These are phyloP conservation scores for Laetiporus sulphureus DNA, from an alignment of 1,284 basidiomycete genomes.

Conservation along the genomic window DNA sequence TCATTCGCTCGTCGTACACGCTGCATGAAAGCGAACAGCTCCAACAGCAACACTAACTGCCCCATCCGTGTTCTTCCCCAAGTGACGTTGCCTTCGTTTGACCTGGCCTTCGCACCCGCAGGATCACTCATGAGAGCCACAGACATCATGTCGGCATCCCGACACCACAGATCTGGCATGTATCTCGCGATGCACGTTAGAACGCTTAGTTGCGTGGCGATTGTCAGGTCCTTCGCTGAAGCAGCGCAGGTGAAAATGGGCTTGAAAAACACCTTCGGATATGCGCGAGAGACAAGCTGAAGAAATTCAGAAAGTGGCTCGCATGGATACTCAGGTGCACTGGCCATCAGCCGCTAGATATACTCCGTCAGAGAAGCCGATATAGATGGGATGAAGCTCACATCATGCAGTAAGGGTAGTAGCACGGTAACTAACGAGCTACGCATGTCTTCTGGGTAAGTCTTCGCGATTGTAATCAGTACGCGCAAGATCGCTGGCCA, in stretches of 20 bases:
- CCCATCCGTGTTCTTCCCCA: slow-evolving; percentile 54
- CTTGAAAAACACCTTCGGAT: slow-evolving; percentile 70
- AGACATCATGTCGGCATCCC: slow-evolving; percentile 72
- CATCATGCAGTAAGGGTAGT: slow-evolving; percentile 49
- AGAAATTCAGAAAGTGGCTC: slow-evolving; percentile 43
- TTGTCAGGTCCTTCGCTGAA: slow-evolving; percentile 48
- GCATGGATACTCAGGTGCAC: slow-evolving; percentile 41
- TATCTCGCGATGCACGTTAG: slow-evolving; percentile 45
- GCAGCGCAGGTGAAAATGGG: slow-evolving; percentile 68
- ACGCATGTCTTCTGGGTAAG: slow-evolving; percentile 40
- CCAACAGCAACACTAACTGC: slow-evolving; percentile 57
- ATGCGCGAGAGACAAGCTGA: slow-evolving; percentile 39
- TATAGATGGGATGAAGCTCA: slow-evolving; percentile 23
- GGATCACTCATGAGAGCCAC: slow-evolving; percentile 60
- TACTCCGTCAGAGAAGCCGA: no score
- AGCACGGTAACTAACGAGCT: slow-evolving; percentile 23
- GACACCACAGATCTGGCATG: slow-evolving; percentile 60
- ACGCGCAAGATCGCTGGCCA: slow-evolving; percentile 37
- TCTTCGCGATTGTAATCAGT: slow-evolving; percentile 33
- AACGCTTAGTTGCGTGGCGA: slow-evolving; percentile 52
- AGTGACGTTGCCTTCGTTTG: slow-evolving; percentile 18
- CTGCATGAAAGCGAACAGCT: slow-evolving; percentile 53
- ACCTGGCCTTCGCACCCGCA: slow-evolving; percentile 16
- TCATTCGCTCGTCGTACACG: slow-evolving; percentile 36
- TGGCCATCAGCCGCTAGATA: slow-evolving; percentile 42